phyloP scores from a whole-genome alignment of 371 early-diverging fungal species.

The Mucor lusitanicus region DNA sequence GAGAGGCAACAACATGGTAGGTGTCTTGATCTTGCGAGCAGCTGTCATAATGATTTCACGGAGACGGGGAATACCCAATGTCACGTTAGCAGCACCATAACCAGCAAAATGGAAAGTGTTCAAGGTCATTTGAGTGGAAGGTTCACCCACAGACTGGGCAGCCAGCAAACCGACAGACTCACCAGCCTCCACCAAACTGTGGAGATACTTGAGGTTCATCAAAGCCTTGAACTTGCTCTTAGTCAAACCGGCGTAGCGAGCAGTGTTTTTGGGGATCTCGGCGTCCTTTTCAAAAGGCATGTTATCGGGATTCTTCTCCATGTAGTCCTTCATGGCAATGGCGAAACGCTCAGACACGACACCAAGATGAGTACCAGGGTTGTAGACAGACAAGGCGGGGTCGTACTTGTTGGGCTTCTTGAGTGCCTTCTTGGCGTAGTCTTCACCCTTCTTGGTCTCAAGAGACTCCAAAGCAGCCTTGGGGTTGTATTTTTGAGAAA shows the following conservation, averaged over 20 bases:
- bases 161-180: slow-evolving; percentile 99
- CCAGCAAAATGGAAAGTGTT: slow-evolving; percentile 99
- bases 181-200: slow-evolving; percentile 96
- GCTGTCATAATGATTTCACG: slow-evolving; percentile 99
- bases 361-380: slow-evolving; percentile 87
- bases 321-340: slow-evolving; percentile 67
- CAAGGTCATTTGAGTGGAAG: slow-evolving; percentile 99
- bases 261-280: slow-evolving; percentile 53
- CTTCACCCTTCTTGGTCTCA: slow-evolving; percentile 78
- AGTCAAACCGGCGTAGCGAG: slow-evolving; percentile 56
- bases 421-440: slow-evolving; percentile 77
- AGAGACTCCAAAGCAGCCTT: slow-evolving; percentile 69
- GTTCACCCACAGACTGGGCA: slow-evolving; percentile 99
- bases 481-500: slow-evolving; percentile 83
- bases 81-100: slow-evolving; percentile 99
- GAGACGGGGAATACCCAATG: slow-evolving; percentile 99
- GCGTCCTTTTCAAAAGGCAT: slow-evolving; percentile 57
- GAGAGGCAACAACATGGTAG: slow-evolving; percentile 91
- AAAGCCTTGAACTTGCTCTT: slow-evolving; percentile 81
- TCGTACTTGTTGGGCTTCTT: slow-evolving; percentile 78
- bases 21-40: slow-evolving; percentile 93
- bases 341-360: slow-evolving; percentile 89
- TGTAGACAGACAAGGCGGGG: slow-evolving; percentile 79
- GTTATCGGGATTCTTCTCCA: slow-evolving; percentile 68
- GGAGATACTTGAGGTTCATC: slow-evolving; percentile 93